Percentiles rank a stretch among this genome's conserved stretches.
These are phyloP conservation scores for Penicillium sp. DNA, from an alignment of 2,329 filamentous ascomycete species.

Conservation along the genomic window DNA sequence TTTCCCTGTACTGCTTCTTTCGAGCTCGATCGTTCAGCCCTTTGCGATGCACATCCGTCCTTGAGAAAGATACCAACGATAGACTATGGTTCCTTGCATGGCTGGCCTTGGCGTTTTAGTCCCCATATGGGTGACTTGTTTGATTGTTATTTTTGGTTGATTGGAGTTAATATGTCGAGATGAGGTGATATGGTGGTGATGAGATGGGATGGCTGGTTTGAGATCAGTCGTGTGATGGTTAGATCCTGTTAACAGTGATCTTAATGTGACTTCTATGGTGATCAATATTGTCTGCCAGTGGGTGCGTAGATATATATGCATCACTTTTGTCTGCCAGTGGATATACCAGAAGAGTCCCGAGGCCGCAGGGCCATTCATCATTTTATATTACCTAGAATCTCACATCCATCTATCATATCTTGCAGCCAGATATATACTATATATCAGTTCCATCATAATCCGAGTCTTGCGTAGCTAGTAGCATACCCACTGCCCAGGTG, in stretches of 20 bases:
- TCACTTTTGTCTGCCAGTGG: too few species aligned
- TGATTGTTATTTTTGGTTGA: conserved; percentile 16
- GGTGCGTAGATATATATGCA: too few species aligned
- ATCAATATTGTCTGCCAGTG: not conserved
- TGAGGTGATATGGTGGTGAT: too few species aligned
- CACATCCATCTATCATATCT: too few species aligned
- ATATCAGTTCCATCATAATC: too few species aligned
- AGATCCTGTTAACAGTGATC: conserved; percentile 5
- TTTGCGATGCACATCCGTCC: conserved; percentile 16
- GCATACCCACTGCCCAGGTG: too few species aligned
- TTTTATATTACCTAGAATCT: too few species aligned
- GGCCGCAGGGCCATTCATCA: too few species aligned
- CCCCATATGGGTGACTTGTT: conserved; percentile 14
- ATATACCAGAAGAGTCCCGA: too few species aligned
- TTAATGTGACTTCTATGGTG: not conserved
- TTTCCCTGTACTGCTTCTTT: conserved; percentile 7
- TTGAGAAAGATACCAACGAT: conserved; percentile 42
- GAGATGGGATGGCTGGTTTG: not conserved
- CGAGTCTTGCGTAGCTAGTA: too few species aligned
- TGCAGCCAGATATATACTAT: too few species aligned
- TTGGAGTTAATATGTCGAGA: not conserved
- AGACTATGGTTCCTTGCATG: conserved; percentile 34
- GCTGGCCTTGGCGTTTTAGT: conserved; percentile 26
- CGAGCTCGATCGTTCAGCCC: conserved; percentile 5
- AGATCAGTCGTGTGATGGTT: not conserved